phyloP scores from a whole-genome alignment of 495 filamentous ascomycete genomes.

The Xylaria palmicola region DNA sequence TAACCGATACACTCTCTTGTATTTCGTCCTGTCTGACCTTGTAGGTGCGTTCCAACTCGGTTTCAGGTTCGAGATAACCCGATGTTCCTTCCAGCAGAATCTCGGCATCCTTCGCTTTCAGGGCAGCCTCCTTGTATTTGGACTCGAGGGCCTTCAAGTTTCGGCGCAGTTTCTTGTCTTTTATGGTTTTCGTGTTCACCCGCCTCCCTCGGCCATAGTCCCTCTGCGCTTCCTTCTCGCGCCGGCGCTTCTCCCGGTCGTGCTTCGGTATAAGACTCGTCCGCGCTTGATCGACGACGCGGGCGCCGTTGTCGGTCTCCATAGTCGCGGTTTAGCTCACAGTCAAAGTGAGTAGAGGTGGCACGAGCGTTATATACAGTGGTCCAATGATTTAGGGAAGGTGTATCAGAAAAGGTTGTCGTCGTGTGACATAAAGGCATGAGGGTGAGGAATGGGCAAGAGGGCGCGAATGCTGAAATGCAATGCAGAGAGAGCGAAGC shows the following conservation, averaged over 20 bases:
- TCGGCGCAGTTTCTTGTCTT: conserved; percentile 84
- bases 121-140: conserved; percentile 75
- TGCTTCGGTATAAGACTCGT: conserved; percentile 43
- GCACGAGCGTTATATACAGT: too few species aligned
- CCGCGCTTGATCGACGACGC: conserved; percentile 42
- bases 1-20: conserved; percentile 65
- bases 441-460: background rate
- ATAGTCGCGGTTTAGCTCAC: conserved; percentile 17
- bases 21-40: conserved; percentile 91
- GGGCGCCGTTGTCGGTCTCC: conserved; percentile 43
- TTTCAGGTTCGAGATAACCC: conserved; percentile 86
- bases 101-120: conserved; percentile 90
- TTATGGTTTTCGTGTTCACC: conserved; percentile 56
- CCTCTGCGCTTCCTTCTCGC: conserved; percentile 63
- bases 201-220: conserved; percentile 81
- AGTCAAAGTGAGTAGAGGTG: background rate
- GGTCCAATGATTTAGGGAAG: too few species aligned
- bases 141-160: conserved; percentile 75
- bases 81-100: conserved; percentile 85
- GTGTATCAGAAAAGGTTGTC: too few species aligned
- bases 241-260: conserved; percentile 44
- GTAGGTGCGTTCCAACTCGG: conserved; percentile 85
- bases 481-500: background rate
- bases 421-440: background rate
- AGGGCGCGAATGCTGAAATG: conserved; percentile 8